Evolutionary conservation across 352 stramenopile genomes (phyloP), one percentile per base, ranked within the genome.

Genomic region (Globisporangium nunn): DNA sequence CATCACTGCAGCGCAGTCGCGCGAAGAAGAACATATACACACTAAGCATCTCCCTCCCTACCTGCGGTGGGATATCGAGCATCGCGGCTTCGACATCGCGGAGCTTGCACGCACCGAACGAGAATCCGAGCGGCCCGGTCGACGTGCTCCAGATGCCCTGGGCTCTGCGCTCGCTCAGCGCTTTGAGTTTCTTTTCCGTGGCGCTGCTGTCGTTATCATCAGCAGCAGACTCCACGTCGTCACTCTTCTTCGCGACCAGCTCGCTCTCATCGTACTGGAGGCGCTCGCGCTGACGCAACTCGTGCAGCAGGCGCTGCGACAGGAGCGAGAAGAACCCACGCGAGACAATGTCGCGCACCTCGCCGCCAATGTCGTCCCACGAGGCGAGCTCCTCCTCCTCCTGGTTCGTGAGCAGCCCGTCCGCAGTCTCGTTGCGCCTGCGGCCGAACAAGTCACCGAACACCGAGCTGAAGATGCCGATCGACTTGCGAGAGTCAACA

Each of bases 391-490:
- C 56, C 15, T 72, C 62, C n/a, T 85, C 66, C 1, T 67, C 52
- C 30, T 84, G 61, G 48, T 86, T 72, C 33, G 68, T 39, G 7
- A 72, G 37, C 31, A 82, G 44, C 14, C 70, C 53, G 39, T 87
- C 78, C 5, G 68, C 66, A 0, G 76, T 85, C 30, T 90, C 75
- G 0, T 69, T 67, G 51, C 75, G 72, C 23, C 81, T 77, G 23
- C 74, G 67, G 3, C 82, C 76, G 69, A 93, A 91, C 28, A 88
- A 66, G 58, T 93, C 78, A 29, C 68, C 72, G 56, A 93, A 82
- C 30, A 93, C 72, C 1, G 72, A 74, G 8, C 71, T 71, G 51
- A 91, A 81, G 18, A 88, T 68, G 40, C 75, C 64, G 33, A 72
- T 66, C 1, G 69, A 71, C 15, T 72, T 74, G 11, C 71, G 73